phyloP scores from a whole-genome alignment of 345 rosid species.

The Camelina neglecta region DNA sequence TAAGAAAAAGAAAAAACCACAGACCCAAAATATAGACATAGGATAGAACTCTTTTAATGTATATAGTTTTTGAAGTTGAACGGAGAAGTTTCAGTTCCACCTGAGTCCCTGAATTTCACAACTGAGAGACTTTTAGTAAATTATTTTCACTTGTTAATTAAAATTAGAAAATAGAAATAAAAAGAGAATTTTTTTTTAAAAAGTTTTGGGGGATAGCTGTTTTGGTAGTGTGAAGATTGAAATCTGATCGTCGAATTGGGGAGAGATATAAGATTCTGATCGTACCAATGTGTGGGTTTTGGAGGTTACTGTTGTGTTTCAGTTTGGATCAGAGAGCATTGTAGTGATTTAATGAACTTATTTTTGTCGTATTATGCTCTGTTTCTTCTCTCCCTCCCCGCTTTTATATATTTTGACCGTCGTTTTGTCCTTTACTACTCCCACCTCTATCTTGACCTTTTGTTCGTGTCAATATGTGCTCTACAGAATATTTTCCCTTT shows the following conservation, averaged over 20 bases:
- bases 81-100: slow-evolving; percentile 49
- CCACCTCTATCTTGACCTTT: slow-evolving; percentile 39
- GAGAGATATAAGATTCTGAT: slow-evolving; percentile 11
- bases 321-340: slow-evolving; percentile 53
- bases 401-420: slow-evolving; percentile 40
- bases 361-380: slow-evolving; percentile 47
- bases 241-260: slow-evolving; percentile 48
- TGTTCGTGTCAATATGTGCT: slow-evolving; percentile 46
- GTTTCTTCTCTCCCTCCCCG: slow-evolving; percentile 6
- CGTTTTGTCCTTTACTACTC: slow-evolving; percentile 42
- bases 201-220: slow-evolving; percentile 5
- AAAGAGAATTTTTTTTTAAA: too few relatives aligned
- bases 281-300: too few relatives aligned
- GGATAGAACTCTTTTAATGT: slow-evolving; percentile 47
- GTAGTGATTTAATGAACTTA: slow-evolving; percentile 50
- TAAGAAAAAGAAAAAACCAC: not conserved
- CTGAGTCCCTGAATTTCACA: slow-evolving; percentile 51
- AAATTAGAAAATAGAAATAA: not conserved
- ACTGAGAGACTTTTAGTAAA: slow-evolving; percentile 26
- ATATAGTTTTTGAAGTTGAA: slow-evolving; percentile 38
- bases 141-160: not conserved
- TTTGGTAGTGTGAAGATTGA: slow-evolving; percentile 41
- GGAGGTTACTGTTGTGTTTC: slow-evolving; percentile 34
- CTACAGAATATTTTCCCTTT: slow-evolving; percentile 32
- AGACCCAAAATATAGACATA: slow-evolving; percentile 37